These are phyloP conservation scores for Physcomitrium patens DNA, from an alignment of 225 moss, liverwort and hornwort genomes.

Conservation along the genomic window DNA sequence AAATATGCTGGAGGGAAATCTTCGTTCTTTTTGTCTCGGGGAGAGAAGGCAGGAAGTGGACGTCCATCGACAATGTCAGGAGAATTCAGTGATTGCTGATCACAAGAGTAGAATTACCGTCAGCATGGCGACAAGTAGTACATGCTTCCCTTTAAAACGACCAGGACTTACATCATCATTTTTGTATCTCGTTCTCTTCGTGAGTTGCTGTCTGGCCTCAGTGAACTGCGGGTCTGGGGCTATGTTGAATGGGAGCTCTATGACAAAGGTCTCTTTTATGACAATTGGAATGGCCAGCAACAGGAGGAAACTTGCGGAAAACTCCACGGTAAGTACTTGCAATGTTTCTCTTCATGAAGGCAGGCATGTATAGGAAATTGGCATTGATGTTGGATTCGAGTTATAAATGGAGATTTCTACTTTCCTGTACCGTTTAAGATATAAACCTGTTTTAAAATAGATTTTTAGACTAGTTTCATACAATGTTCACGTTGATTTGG, in stretches of 20 bases:
- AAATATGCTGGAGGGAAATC: too few relatives aligned
- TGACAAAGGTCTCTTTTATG: neutral
- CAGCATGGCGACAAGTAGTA: constrained; percentile 29
- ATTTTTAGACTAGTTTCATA: too few relatives aligned
- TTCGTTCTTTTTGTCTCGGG: neutral
- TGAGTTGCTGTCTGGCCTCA: constrained; percentile 21
- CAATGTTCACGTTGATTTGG: neutral
- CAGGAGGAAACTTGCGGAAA: constrained; percentile 44
- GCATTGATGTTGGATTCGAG: neutral
- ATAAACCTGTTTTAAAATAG: too few relatives aligned
- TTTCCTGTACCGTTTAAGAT: too few relatives aligned
- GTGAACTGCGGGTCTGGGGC: constrained; percentile 34
- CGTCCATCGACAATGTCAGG: neutral
- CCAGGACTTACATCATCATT: constrained; percentile 11
- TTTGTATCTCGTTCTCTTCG: constrained; percentile 28
- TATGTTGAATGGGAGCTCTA: constrained; percentile 22
- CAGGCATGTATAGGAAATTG: neutral
- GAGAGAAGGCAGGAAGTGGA: neutral
- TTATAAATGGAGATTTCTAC: too few relatives aligned
- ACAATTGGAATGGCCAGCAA: constrained; percentile 18
- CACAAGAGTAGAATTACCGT: constrained; percentile 2
- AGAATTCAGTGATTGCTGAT: constrained; percentile 33
- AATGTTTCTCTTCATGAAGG: neutral
- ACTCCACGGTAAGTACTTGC: constrained; percentile 38
- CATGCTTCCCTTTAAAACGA: constrained; percentile 15